phyloP scores from a whole-genome alignment of 805 yeast species.

The Helenozyma rhizophorensis region DNA sequence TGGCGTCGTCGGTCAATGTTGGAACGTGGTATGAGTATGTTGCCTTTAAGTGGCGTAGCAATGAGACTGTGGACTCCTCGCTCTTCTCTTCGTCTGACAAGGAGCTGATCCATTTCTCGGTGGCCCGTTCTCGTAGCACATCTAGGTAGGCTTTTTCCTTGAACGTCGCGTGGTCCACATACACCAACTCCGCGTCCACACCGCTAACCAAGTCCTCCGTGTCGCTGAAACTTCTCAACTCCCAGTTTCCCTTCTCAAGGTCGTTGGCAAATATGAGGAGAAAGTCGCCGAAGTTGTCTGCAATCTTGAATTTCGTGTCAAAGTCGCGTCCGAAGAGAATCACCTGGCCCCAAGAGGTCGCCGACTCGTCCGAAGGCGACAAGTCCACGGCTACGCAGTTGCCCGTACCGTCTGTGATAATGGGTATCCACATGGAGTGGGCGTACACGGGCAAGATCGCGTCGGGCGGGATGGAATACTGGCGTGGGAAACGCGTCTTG shows the following conservation, averaged over 20 bases:
- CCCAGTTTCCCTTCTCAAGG: slow-evolving; percentile 78
- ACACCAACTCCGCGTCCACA: slow-evolving; percentile 72
- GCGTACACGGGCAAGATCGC: slow-evolving; percentile 73
- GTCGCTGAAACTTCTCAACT: slow-evolving; percentile 43
- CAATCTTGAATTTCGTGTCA: slow-evolving; percentile 83
- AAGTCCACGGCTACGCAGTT: slow-evolving; percentile 90
- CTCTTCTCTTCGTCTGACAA: slow-evolving; percentile 14
- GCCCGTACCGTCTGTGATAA: slow-evolving; percentile 83
- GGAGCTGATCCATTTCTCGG: slow-evolving; percentile 29
- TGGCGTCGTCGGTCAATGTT: slow-evolving; percentile 1
- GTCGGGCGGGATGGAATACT: slow-evolving; percentile 72
- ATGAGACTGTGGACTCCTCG: not conserved
- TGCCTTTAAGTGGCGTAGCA: slow-evolving; percentile 6
- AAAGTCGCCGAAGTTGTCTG: slow-evolving; percentile 88
- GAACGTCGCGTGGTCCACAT: slow-evolving; percentile 54
- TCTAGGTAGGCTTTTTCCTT: slow-evolving; percentile 37
- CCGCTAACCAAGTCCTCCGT: slow-evolving; percentile 46
- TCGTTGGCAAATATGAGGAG: slow-evolving; percentile 79
- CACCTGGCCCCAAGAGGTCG: slow-evolving; percentile 75
- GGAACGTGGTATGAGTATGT: slow-evolving; percentile 3
- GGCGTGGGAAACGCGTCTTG: slow-evolving; percentile 35
- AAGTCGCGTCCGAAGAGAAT: slow-evolving; percentile 92
- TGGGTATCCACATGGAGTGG: slow-evolving; percentile 89
- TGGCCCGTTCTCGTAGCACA: slow-evolving; percentile 32
- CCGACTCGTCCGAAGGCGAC: slow-evolving; percentile 13